Evolutionary conservation across 257 asterid species (phyloP), one percentile per base, ranked within the genome.

Genomic region (Fraxinus excelsior): DNA sequence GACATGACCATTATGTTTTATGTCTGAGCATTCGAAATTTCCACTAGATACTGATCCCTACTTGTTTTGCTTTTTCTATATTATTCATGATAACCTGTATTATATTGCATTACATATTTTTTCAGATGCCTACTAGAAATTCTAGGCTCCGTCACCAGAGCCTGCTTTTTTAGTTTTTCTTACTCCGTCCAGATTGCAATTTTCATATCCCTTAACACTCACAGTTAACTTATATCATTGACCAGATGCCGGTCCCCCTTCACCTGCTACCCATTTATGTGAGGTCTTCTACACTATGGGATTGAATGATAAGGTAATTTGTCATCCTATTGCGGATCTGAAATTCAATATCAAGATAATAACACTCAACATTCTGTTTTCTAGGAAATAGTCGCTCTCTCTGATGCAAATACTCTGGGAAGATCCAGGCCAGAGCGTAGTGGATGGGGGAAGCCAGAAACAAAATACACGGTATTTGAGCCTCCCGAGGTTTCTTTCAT

Each of bases 401-500:
- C 99, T 74, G 99, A 98, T 81, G 99, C 96, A 8, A 98, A 96
- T 86, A 96, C 99, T 35, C 86, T 96, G 42, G 99, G 99, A 69
- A 87, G 99, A 85, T 89, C 98, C 71, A 89, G 99, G 81, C 98
- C 98, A 14, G 99, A 96, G 12, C 98, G 99, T 29, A 96, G 99
- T 87, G 99, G 99, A 72, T 96, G 97, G 97, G 99, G 98, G 76
- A 96, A 93, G 86, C 94, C 98, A 12, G 97, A 91, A 85, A 93
- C 98, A 38, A 89, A 82, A 84, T 96, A 96, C 82, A 96, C 99
- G 85, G 99, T 96, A 91, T 14, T 72, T n/a, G n/a, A n/a, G n/a
- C n/a, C n/a, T n/a, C n/a, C n/a, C n/a, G n/a, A n/a, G n/a, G n/a
- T n/a, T n/a, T n/a, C n/a, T n/a, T n/a, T n/a, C n/a, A n/a, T n/a